Evolutionary conservation across 352 stramenopile species (phyloP).

Genomic region (Pythium dissimile): DNA sequence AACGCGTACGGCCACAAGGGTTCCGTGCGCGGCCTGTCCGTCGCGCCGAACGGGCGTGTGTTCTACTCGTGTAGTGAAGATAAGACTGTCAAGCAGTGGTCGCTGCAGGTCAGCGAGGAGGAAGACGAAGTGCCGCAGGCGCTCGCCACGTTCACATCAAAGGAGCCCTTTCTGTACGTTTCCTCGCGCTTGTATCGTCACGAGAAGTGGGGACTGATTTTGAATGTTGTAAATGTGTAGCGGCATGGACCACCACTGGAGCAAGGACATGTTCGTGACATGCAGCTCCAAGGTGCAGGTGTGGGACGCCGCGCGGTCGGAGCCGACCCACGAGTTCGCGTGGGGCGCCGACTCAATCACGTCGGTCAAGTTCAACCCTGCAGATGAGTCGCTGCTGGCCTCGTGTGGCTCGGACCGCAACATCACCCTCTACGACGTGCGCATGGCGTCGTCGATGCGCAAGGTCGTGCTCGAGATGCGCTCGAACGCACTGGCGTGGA

Average conservation of each 20-base stretch:
- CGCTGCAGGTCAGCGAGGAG: conserved; percentile 62
- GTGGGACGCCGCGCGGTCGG: conserved; percentile 92
- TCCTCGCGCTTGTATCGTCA: neutral
- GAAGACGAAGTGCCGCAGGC: conserved; percentile 69
- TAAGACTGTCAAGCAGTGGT: conserved; percentile 94
- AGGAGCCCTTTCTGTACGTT: conserved; percentile 81
- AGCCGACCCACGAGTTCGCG: conserved; percentile 91
- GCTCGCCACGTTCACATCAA: conserved; percentile 74
- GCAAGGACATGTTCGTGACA: conserved; percentile 90
- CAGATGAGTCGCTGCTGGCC: conserved; percentile 93
- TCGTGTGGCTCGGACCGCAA: conserved; percentile 93
- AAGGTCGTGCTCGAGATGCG: conserved; percentile 97
- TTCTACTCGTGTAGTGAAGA: conserved; percentile 96
- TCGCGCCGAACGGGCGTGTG: conserved; percentile 65
- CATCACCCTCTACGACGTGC: conserved; percentile 93
- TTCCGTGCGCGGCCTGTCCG: conserved; percentile 91
- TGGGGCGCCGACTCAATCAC: conserved; percentile 96
- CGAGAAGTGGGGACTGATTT: neutral
- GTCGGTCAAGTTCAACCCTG: conserved; percentile 94
- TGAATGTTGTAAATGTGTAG: conserved; percentile 38
- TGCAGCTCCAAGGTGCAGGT: conserved; percentile 93
- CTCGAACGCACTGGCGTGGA: conserved; percentile 98
- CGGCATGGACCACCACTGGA: conserved; percentile 98
- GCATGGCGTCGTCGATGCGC: conserved; percentile 90
- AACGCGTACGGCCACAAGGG: conserved; percentile 91